Evolutionary conservation across 805 yeast species (phyloP).

Genomic region (Ogataea ganodermae): DNA sequence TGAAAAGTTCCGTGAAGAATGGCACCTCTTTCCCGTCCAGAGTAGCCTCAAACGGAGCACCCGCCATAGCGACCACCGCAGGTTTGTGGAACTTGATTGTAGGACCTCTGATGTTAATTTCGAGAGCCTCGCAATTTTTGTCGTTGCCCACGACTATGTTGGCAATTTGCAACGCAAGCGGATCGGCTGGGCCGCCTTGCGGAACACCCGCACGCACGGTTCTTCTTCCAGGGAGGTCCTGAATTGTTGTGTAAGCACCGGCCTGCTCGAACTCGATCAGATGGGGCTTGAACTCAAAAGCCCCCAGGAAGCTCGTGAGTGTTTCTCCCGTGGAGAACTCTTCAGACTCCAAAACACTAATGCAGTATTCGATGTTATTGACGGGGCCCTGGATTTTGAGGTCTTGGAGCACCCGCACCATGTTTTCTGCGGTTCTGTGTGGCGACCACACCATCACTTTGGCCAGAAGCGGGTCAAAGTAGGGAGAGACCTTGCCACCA

Average conservation of each 20-base stretch:
- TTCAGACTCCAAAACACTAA: constrained; percentile 74
- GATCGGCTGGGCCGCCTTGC: constrained; percentile 98
- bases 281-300: constrained; percentile 71
- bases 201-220: constrained; percentile 93
- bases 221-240: constrained; percentile 91
- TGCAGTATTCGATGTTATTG: constrained; percentile 85
- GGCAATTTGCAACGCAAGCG: constrained; percentile 83
- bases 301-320: constrained; percentile 82
- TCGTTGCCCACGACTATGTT: constrained; percentile 90
- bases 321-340: constrained; percentile 84
- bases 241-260: constrained; percentile 95
- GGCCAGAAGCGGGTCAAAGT: constrained; percentile 94
- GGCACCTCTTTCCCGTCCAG: constrained; percentile 58
- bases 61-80: constrained; percentile 80
- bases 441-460: constrained; percentile 93
- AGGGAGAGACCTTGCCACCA: constrained; percentile 86
- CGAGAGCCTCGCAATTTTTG: constrained; percentile 80
- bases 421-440: constrained; percentile 77
- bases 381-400: constrained; percentile 85
- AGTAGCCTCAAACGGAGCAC: constrained; percentile 72
- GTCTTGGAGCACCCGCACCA: constrained; percentile 78
- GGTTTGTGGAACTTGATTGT: constrained; percentile 79
- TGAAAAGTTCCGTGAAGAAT: constrained; percentile 71
- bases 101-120: constrained; percentile 87
- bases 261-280: constrained; percentile 85